Evolutionary conservation across 805 yeast genomes (phyloP), one percentile per base, ranked within the genome.

Genomic region (Wickerhamiella occidentalis): DNA sequence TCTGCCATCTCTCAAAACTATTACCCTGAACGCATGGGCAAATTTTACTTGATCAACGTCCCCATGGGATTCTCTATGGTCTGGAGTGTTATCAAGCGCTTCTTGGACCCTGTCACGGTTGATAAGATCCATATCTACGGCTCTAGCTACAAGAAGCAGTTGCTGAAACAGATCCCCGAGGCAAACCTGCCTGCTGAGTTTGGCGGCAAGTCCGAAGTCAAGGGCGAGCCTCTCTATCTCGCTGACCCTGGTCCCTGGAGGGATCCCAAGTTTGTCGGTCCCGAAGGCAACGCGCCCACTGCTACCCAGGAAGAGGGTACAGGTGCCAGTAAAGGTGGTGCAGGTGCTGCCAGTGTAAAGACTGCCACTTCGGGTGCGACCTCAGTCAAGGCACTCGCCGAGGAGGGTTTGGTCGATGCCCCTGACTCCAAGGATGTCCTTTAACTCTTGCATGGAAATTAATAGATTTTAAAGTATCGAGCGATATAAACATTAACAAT

Each of bases 1-100:
- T 85, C 96, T 12, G 71, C 76, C 61, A 85, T 92, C 60, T 96
- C 97, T 52, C 98, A 92, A 73, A 85, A 92, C 70, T 90, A 85
- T 69, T 92, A 92, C 66, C 98, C 98, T 13, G 98, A 92, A 74
- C 83, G 97, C 68, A 92, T 92, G 98, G 98, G 98, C 63, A 87
- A 85, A 68, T 92, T 90, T 65, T 90, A 87, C 69, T 71, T 88
- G 60, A 85, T 92, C 68, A 92, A 92, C 63, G 95, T 97, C 1
- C 98, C 98, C 55, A 92, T 87, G 64, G 98, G 98, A 1, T 92
- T 92, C 69, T 79, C 95, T 35, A 81, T 96, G 37, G 96, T 94
- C 37, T 92, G 90, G 76, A 78, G 79, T 65, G 64, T 88, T 49
- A 85, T 92, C 72, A 87, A 87, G 71, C 90, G 94, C 50, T 88